Conservation (phyloP, 805 yeast genomes). For the Monosporozyma aquatica region DNA sequence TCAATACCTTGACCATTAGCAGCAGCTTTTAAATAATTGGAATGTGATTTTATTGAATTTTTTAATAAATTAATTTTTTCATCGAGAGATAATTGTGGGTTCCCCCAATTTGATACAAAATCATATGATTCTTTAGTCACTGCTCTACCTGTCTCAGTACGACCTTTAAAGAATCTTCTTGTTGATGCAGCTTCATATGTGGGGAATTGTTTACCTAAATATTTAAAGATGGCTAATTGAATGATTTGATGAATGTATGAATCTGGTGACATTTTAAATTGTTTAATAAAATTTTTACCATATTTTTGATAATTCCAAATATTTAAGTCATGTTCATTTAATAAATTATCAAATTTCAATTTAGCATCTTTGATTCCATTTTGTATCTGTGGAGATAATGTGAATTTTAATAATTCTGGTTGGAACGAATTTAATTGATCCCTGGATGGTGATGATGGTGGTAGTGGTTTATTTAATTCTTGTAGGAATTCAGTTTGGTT, state of each 20-base stretch:
- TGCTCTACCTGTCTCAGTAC: slow-evolving; percentile 89
- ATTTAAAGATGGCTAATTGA: slow-evolving; percentile 83
- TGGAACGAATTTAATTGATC: too few relatives aligned
- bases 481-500: slow-evolving; percentile 27
- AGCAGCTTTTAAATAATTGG: slow-evolving; percentile 63
- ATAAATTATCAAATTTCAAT: slow-evolving; percentile 43
- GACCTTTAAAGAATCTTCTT: slow-evolving; percentile 75
- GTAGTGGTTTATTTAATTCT: not conserved
- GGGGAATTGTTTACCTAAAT: slow-evolving; percentile 72
- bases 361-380: slow-evolving; percentile 48
- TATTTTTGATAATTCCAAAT: slow-evolving; percentile 75
- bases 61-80: slow-evolving; percentile 62
- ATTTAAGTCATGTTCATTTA: slow-evolving; percentile 58
- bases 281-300: slow-evolving; percentile 80
- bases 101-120: slow-evolving; percentile 69
- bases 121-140: slow-evolving; percentile 62
- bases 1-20: slow-evolving; percentile 84
- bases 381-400: slow-evolving; percentile 44
- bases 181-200: slow-evolving; percentile 96
- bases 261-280: slow-evolving; percentile 83
- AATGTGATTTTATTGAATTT: slow-evolving; percentile 66
- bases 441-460: not conserved
- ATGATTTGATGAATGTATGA: slow-evolving; percentile 85
- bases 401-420: slow-evolving; percentile 40
- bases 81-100: slow-evolving; percentile 35